These are phyloP conservation scores for Darksidea phi DNA, from an alignment of 495 filamentous ascomycete genomes.

Conservation along the genomic window DNA sequence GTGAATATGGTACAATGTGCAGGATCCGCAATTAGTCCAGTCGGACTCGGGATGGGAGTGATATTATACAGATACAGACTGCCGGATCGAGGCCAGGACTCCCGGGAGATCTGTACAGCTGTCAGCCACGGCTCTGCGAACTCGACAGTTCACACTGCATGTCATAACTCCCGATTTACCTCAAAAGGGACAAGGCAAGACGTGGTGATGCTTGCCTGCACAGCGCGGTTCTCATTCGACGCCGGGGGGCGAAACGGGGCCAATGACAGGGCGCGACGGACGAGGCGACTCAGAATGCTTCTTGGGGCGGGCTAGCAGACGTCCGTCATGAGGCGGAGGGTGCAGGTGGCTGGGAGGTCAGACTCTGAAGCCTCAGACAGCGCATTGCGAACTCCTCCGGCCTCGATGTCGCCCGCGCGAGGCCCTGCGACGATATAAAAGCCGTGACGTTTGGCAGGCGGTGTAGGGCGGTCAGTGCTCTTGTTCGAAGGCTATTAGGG, in stretches of 20 bases:
- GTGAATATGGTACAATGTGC: constrained; percentile 28
- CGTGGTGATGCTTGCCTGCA: constrained; percentile 11
- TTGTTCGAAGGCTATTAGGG: constrained; percentile 27
- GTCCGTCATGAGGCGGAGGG: constrained; percentile 34
- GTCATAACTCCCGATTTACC: constrained; percentile 22
- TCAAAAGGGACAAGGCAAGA: constrained; percentile 33
- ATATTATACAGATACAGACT: constrained; percentile 31
- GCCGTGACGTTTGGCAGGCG: constrained; percentile 36
- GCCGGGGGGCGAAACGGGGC: constrained; percentile 10
- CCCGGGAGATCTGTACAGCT: constrained; percentile 22
- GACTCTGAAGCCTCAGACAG: constrained; percentile 30
- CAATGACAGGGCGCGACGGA: constrained; percentile 29
- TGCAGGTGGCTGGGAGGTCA: constrained; percentile 33
- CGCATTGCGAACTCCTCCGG: constrained; percentile 38
- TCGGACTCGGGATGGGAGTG: background rate
- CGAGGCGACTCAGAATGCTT: constrained; percentile 29
- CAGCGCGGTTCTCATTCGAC: constrained; percentile 34
- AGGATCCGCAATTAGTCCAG: background rate
- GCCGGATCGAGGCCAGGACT: constrained; percentile 13
- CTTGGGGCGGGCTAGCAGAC: constrained; percentile 27
- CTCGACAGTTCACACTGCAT: background rate
- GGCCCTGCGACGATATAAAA: constrained; percentile 25
- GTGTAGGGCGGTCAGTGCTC: constrained; percentile 35
- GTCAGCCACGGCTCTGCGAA: constrained; percentile 16
- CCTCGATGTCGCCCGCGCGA: constrained; percentile 16